A percentile compares a stretch with the other conserved stretches of the same genome.
Conservation (phyloP, 2,329 filamentous ascomycete species). For the Penicillium paneum region DNA sequence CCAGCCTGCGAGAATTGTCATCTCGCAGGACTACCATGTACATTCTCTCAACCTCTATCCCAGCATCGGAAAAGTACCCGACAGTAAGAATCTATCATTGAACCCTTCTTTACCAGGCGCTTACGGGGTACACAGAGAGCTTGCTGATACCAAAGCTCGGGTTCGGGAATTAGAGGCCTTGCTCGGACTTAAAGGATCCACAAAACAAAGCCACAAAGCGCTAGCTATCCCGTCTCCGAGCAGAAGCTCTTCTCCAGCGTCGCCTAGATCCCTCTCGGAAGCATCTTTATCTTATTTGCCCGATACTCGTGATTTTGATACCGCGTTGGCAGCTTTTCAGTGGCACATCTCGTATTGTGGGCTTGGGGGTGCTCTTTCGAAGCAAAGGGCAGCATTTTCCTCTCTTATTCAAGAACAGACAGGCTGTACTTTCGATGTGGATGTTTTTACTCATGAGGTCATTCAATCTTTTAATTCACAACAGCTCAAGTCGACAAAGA, state of each 20-base stretch:
- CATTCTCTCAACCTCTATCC: conserved; percentile 14
- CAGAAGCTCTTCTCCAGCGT: conserved; percentile 4
- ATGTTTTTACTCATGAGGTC: conserved; percentile 18
- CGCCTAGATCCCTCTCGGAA: not conserved
- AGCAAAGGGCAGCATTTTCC: conserved; percentile 16
- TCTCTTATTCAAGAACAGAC: conserved; percentile 17
- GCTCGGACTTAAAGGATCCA: conserved; percentile 2
- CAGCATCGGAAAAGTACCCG: conserved; percentile 18
- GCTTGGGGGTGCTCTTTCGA: conserved; percentile 16
- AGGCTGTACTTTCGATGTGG: conserved; percentile 18
- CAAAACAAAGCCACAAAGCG: not conserved
- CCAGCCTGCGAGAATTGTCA: conserved; percentile 26
- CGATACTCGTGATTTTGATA: conserved; percentile 19
- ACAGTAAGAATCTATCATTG: conserved; percentile 15
- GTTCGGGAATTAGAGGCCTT: conserved; percentile 21
- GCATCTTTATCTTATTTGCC: conserved; percentile 10
- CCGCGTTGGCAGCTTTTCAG: conserved; percentile 18
- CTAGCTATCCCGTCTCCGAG: conserved; percentile 1
- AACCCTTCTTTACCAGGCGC: not conserved
- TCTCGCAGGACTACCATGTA: conserved; percentile 19
- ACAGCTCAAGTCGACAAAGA: conserved; percentile 2
- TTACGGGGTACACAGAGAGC: conserved; percentile 16
- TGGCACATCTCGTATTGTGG: conserved; percentile 23
- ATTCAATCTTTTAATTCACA: conserved; percentile 11
- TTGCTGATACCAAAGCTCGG: conserved; percentile 20